These are phyloP conservation scores for Vigna radiata DNA, from an alignment of 306 rosid genomes.

Conservation along the genomic window DNA sequence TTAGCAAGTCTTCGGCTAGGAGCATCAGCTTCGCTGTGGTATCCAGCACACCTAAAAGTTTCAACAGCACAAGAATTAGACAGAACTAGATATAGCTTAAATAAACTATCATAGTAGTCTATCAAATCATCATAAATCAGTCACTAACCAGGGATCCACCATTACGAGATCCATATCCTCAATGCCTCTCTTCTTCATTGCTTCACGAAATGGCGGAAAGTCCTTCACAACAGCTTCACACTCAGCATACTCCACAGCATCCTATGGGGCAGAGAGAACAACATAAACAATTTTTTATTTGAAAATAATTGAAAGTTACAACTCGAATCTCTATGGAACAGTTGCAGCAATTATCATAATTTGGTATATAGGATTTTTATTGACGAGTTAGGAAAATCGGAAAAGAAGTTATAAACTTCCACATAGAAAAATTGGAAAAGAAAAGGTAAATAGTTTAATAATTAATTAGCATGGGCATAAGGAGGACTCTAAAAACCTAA, in stretches of 20 bases:
- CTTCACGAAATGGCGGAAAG: slow-evolving; percentile 73
- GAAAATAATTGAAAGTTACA: slow-evolving; percentile 12
- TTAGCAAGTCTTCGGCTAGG: slow-evolving; percentile 89
- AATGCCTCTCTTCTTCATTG: slow-evolving; percentile 89
- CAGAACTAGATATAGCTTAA: slow-evolving; percentile 2
- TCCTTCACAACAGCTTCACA: slow-evolving; percentile 85
- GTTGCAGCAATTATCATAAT: slow-evolving; percentile 1
- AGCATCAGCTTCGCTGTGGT: slow-evolving; percentile 81
- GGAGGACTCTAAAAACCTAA: slow-evolving; percentile 16
- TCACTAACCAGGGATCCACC: slow-evolving; percentile 83
- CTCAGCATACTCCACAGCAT: slow-evolving; percentile 87
- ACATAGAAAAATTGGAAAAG: background rate
- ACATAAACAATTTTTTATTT: background rate
- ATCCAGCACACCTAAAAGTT: slow-evolving; percentile 74
- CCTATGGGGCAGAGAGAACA: slow-evolving; percentile 50
- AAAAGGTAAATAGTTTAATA: slow-evolving; percentile 8
- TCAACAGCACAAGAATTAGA: slow-evolving; percentile 24
- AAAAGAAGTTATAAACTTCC: slow-evolving; percentile 8
- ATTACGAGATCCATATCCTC: slow-evolving; percentile 90
- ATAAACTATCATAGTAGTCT: slow-evolving; percentile 11
- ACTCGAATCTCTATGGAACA: background rate
- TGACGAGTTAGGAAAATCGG: background rate
- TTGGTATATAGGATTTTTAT: background rate
- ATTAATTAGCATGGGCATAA: slow-evolving; percentile 19
- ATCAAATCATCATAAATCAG: slow-evolving; percentile 20